Evolutionary conservation across 768 basidiomycete species (phyloP).

Genomic region (Boletales sp.): DNA sequence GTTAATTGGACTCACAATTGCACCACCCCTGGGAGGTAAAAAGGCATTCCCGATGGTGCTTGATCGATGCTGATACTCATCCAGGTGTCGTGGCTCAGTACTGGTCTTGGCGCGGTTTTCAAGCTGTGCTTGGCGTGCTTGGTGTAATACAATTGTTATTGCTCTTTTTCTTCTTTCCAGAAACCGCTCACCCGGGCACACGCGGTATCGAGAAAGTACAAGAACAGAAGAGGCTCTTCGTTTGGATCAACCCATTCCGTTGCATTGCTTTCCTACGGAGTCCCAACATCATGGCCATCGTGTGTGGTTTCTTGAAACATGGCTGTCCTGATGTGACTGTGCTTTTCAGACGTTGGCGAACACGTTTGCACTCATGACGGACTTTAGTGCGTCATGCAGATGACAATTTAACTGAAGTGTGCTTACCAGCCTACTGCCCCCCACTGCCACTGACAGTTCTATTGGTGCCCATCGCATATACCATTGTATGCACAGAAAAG

Average conservation of each 20-base stretch:
- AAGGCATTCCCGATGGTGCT: background rate
- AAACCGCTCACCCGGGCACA: constrained; percentile 61
- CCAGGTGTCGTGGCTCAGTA: constrained; percentile 52
- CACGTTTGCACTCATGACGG: constrained; percentile 23
- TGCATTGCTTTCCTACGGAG: constrained; percentile 51
- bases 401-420: background rate
- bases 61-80: background rate
- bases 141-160: constrained; percentile 38
- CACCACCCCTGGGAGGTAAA: constrained; percentile 55
- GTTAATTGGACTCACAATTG: constrained; percentile 58
- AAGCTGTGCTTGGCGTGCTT: constrained; percentile 40
- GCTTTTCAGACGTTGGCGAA: constrained; percentile 41
- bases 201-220: constrained; percentile 49
- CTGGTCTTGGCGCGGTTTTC: constrained; percentile 64
- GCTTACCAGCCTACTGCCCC: background rate
- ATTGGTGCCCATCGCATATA: constrained; percentile 61
- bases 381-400: constrained; percentile 32
- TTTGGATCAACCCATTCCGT: constrained; percentile 58
- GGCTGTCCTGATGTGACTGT: background rate
- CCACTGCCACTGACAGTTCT: constrained; percentile 28
- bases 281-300: constrained; percentile 55
- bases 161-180: constrained; percentile 52
- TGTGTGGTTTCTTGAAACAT: constrained; percentile 26
- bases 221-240: constrained; percentile 24
- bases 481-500: constrained; percentile 44